A percentile compares a stretch with the other conserved stretches of the same genome.
Conservation (phyloP, 192 early-diverging fungal species). For the Mortierella claussenii region DNA sequence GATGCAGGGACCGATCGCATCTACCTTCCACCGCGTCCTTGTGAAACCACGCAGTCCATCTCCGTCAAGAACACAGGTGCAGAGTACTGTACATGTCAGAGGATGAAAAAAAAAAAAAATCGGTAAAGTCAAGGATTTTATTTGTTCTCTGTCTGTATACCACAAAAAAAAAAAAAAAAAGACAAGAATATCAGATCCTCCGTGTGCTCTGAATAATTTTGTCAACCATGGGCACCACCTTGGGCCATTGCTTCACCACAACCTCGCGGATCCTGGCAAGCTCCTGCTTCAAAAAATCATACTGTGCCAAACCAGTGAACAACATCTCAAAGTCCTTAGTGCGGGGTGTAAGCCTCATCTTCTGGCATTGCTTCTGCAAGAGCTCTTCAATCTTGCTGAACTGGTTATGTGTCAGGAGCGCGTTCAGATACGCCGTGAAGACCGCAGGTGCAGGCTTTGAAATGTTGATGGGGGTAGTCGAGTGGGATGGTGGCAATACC, state of each 20-base stretch:
- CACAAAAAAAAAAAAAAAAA: not conserved
- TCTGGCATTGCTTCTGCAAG: not conserved
- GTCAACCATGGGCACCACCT: not conserved
- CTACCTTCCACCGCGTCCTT: no score
- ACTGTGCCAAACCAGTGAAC: constrained; percentile 41
- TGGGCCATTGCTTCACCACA: constrained; percentile 27
- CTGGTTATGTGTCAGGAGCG: constrained; percentile 47
- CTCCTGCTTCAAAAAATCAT: constrained; percentile 37
- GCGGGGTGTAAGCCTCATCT: constrained; percentile 22
- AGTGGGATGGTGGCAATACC: not conserved
- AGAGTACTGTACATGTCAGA: no score
- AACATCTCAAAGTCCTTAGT: constrained; percentile 36
- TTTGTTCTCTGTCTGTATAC: not conserved
- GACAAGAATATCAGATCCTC: constrained; percentile 10
- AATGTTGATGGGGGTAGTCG: not conserved
- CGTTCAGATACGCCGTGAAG: constrained; percentile 41
- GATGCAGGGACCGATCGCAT: no score
- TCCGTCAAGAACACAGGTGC: no score
- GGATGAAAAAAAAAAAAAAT: not conserved
- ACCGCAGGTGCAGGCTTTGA: constrained; percentile 24
- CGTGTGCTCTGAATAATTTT: constrained; percentile 19
- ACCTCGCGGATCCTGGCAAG: constrained; percentile 8
- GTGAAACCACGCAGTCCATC: no score
- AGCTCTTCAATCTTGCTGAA: constrained; percentile 28
- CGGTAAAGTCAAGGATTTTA: not conserved